phyloP scores from a whole-genome alignment of 257 asterid genomes.

The Penstemon eatonii region DNA sequence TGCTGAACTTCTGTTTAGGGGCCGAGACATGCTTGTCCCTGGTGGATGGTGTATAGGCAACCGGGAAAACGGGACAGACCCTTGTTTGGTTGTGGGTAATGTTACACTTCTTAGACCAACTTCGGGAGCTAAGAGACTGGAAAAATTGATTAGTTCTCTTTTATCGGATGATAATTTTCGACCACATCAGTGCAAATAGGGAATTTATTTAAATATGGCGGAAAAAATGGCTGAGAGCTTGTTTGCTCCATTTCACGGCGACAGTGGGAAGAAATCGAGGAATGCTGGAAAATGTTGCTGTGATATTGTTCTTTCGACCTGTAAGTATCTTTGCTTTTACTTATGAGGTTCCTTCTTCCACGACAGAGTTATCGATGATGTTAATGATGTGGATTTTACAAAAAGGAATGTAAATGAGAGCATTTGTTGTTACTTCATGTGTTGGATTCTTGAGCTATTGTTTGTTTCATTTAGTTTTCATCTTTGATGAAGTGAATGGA shows the following conservation, averaged over 20 bases:
- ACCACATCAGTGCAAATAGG: conserved; percentile 75
- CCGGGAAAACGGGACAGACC: conserved; percentile 70
- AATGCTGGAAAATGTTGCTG: conserved; percentile 11
- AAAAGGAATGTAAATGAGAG: conserved; percentile 20
- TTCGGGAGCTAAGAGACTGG: conserved; percentile 78
- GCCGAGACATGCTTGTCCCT: conserved; percentile 66
- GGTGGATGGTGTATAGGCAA: conserved; percentile 93
- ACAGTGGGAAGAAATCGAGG: conserved; percentile 22
- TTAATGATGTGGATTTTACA: conserved; percentile 20
- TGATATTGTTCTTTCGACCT: conserved; percentile 21
- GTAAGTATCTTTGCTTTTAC: conserved; percentile 20
- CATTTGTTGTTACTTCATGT: conserved; percentile 27
- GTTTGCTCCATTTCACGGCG: background rate
- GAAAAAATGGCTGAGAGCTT: background rate
- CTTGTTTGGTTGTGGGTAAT: conserved; percentile 74
- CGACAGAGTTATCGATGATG: background rate
- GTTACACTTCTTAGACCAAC: conserved; percentile 65
- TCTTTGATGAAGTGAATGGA: too few relatives aligned
- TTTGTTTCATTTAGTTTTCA: conserved; percentile 23
- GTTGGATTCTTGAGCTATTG: conserved; percentile 25
- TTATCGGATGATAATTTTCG: conserved; percentile 62
- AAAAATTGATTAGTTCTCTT: conserved; percentile 56
- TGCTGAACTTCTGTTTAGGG: conserved; percentile 63
- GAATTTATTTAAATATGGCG: background rate
- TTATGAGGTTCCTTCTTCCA: conserved; percentile 20